Conservation (phyloP, 164 flowering plant genomes). For the Amborella trichopoda region DNA sequence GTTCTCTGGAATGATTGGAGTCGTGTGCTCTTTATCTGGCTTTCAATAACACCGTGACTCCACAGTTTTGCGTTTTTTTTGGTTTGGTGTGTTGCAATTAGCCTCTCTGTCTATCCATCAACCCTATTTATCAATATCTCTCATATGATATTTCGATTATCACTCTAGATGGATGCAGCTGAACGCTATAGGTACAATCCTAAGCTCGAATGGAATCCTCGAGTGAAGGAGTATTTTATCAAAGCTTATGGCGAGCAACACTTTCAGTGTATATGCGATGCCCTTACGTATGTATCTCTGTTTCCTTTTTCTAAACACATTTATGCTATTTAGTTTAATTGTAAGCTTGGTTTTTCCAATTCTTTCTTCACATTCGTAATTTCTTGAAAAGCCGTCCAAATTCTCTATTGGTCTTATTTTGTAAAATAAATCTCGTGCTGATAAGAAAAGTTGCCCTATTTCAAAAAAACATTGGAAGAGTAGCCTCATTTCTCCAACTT, state of each 20-base stretch:
- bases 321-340: background rate
- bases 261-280: constrained; percentile 56
- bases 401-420: background rate
- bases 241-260: constrained; percentile 69
- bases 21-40: too few species aligned
- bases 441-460: background rate
- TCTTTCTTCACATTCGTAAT: background rate
- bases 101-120: too few species aligned
- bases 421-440: background rate
- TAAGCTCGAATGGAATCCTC: constrained; percentile 52
- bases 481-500: too few species aligned
- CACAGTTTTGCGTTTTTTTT: too few species aligned
- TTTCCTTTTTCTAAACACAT: background rate
- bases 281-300: constrained; percentile 47
- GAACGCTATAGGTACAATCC: constrained; percentile 71
- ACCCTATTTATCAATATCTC: too few species aligned
- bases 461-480: background rate
- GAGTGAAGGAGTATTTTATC: constrained; percentile 61
- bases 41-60: too few species aligned
- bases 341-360: background rate
- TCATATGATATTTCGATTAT: too few species aligned
- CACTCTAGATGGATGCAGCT: constrained; percentile 49
- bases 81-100: too few species aligned
- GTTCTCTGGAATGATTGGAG: too few species aligned
- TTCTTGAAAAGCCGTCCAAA: background rate